phyloP scores from a whole-genome alignment of 164 flowering plant genomes.

The Platanus orientalis region DNA sequence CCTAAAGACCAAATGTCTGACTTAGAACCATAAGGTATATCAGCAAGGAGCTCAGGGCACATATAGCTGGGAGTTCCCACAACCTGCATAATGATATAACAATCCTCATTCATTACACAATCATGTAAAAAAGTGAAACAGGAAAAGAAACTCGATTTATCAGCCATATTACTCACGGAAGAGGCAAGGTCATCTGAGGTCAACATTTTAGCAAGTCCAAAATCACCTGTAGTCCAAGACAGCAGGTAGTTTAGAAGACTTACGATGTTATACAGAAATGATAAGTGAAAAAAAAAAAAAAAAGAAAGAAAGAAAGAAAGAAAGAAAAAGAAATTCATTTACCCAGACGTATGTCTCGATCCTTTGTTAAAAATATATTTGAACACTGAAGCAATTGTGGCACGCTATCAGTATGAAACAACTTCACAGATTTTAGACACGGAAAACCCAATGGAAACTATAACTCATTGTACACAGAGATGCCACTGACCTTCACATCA shows the following conservation, averaged over 20 bases:
- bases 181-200: conserved; percentile 96
- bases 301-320: too few species aligned
- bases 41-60: conserved; percentile 99
- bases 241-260: background rate
- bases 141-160: background rate
- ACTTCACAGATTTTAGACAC: conserved; percentile 4
- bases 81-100: conserved; percentile 53
- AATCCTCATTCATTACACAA: background rate
- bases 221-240: conserved; percentile 66
- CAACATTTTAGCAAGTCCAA: conserved; percentile 96
- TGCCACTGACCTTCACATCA: conserved; percentile 87
- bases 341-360: conserved; percentile 91
- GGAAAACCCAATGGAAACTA: background rate
- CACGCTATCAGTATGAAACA: conserved; percentile 24
- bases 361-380: conserved; percentile 92
- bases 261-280: background rate
- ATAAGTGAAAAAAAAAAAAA: background rate
- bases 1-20: conserved; percentile 99
- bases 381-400: conserved; percentile 70
- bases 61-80: conserved; percentile 99
- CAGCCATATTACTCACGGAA: conserved; percentile 59
- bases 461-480: conserved; percentile 5
- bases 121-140: background rate
- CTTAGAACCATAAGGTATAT: conserved; percentile 98
- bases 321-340: conserved; percentile 21